A percentile compares a stretch with the other conserved stretches of the same genome.
These are phyloP conservation scores for Eucalyptus fibrosa DNA, from an alignment of 345 rosid genomes.

Conservation along the genomic window DNA sequence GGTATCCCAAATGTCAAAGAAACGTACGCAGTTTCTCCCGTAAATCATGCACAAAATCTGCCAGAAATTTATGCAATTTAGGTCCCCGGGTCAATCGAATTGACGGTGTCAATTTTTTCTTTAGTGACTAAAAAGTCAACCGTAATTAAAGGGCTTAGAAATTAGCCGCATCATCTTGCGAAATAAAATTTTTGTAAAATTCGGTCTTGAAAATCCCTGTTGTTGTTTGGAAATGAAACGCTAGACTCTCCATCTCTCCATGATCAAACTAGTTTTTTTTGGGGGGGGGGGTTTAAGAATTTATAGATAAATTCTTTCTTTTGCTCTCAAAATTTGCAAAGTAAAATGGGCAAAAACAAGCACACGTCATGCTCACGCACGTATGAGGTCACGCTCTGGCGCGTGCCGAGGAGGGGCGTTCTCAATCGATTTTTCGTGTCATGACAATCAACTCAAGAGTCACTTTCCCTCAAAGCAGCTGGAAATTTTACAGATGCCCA, in stretches of 20 bases:
- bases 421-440: background rate
- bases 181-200: background rate
- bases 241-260: background rate
- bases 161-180: background rate
- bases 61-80: background rate
- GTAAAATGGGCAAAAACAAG: background rate
- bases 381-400: background rate
- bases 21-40: background rate
- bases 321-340: background rate
- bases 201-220: background rate
- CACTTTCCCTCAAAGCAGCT: background rate
- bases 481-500: background rate
- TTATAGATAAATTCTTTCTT: background rate
- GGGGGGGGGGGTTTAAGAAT: background rate
- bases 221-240: background rate
- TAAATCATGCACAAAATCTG: conserved; percentile 12
- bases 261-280: background rate
- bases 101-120: background rate
- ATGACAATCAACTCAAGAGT: background rate
- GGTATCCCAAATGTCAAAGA: background rate
- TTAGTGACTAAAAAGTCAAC: background rate
- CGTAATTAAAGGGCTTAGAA: background rate
- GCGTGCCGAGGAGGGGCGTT: background rate
- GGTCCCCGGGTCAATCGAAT: background rate
- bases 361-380: background rate